Evolutionary conservation across 495 filamentous ascomycete genomes (phyloP), one percentile per base, ranked within the genome.

Genomic region (Penicillium arizonense): DNA sequence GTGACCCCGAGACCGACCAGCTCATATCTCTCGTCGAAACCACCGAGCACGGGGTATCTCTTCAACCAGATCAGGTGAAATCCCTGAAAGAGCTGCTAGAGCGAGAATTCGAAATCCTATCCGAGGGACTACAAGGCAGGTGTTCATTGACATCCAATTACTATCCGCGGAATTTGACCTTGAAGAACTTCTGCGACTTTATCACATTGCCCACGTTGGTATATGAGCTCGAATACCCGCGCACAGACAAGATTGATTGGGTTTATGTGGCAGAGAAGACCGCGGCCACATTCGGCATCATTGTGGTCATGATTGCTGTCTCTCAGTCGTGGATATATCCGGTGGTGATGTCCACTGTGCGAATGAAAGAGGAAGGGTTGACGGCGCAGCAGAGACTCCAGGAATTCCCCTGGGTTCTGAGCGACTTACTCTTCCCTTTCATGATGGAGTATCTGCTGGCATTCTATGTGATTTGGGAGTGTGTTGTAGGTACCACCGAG

Each of bases 391-490:
- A 83, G 49, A 74, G 87, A 36, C 79, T 89, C 52, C 63, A 68
- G 44, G 79, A 82, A 36, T 89, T 90, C 48, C 87, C 87, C 2
- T 87, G 81, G 71, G 77, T 91, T 57, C 64, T 89, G 16, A 76
- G 73, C 28, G 86, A 89, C 56, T 73, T 91, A 44, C 76, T 89
- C 7, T 89, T 90, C 55, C 87, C 87, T 0, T 83, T 91, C 40
- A 79, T 89, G 64, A 81, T 91, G 71, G 87, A 90, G 64, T 88
- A 89, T 55, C 68, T 89, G 51, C 68, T 85, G 53, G 56, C 59
- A 2, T 67, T 64, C 14, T 90, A 89, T 61, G 77, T 91, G 23
- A 89, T 91, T 61, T 91, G 87, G 87, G 87, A 90, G 70, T 86
- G 85, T 44, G 80, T 89, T 44, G 67, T 70, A 38, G 54, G 67